Base-by-base conservation (phyloP, 441 rosid genomes). In the Viola pubescens region DNA sequence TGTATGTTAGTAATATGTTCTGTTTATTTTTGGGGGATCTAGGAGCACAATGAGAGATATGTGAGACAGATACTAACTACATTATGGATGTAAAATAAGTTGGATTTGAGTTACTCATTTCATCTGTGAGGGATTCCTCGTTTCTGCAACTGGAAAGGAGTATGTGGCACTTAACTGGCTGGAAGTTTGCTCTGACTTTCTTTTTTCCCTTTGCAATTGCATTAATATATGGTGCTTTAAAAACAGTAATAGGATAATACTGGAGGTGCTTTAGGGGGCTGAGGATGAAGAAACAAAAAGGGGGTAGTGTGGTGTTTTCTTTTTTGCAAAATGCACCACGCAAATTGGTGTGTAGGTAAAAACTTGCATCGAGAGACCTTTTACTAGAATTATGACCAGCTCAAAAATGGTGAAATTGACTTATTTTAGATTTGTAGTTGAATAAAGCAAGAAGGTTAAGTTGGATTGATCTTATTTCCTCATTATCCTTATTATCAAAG, bases 61-160 rank as follows among this genome's bases (percentile, higher is more conserved):
- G 38, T 46, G 54, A 38, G 14, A 26, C 34, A 26, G 34, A n/a
- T 3, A 4, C 44, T n/a, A 0, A 9, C 7, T 7, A 54, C 7
- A 37, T 16, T 52, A 19, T 52, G 39, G 39, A 16, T 52, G 9
- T 38, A 19, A 39, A 38, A 16, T n/a, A 5, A 6, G 40, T 38
- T 9, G 47, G 12, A 41, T 14, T 34, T 49, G 50, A 46, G 58
- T 51, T 55, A 12, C 13, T 37, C 19, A 41, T 48, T 43, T 0
- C 26, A 59, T 5, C 13, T 47, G 26, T 45, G 40, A 14, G 57
- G 63, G 37, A 10, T 26, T 52, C 19, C 6, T 8, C 2, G 1
- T n/a, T 50, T 49, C 6, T 56, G 60, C 44, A 64, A 42, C 12
- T 9, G 42, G 4, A 34, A 47, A 63, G 40, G 9, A 19, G 26